Base-by-base conservation (phyloP, 768 basidiomycete species). In the Kwoniella newhampshirensis region DNA sequence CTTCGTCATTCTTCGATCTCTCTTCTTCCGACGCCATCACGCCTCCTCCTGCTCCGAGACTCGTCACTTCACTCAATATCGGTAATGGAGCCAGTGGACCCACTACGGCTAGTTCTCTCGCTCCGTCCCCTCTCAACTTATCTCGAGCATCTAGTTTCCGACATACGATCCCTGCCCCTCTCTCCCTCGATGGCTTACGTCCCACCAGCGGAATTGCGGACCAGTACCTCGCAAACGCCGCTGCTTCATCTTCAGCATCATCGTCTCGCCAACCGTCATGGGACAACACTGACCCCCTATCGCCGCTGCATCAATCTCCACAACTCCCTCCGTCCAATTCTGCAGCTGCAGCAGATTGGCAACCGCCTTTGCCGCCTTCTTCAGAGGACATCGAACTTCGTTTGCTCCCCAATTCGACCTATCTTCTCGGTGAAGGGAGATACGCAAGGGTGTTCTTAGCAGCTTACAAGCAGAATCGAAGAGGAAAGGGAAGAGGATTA, bases 381-480 rank as follows among this genome's bases (percentile, higher is more conserved):
- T 51, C 57, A 7, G 63, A 69, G 18, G 64, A 70, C 32, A 51
- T 70, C 46, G 54, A 64, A n/a, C 23, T 73, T 4, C 57, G 71
- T 6, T 32, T 73, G 12, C 21, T 50, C 9, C 60, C 62, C n/a
- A 55, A 27, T 15, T 53, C 62, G 23, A 57, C 57, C 0, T 68
- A 68, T 44, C 48, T 70, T 0, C 51, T 75, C 0, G 74, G 74
- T 12, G 67, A 69, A 27, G 74, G 74, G 4, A 41, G 71, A 23
- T 73, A 75, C 55, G 71, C 74, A 2, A 57, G 49, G 23, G 74
- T 73, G 12, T 71, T 50, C 40, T 56, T 73, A 2, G 74, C 67
- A 18, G 36, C 63, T 13, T 73, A 63, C 52, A 64, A 59, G 37
- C 26, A 41, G 30, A 43, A 26, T 15, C 41, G 35, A 23, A 64